Base-by-base conservation (phyloP, 2,329 filamentous ascomycete genomes). In the Penicillium sp. region DNA sequence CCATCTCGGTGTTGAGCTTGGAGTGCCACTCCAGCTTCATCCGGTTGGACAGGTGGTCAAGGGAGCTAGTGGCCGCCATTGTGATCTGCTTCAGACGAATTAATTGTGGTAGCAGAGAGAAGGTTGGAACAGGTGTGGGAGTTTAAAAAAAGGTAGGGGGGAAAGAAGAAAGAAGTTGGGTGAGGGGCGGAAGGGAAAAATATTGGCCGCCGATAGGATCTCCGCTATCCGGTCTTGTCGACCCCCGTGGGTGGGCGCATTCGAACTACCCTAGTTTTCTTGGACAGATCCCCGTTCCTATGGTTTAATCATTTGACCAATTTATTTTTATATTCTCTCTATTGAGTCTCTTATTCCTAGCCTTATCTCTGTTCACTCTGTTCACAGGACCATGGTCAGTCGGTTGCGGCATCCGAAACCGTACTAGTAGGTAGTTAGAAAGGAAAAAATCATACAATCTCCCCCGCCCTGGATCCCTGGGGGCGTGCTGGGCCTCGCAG, bases 1-100 rank as follows among this genome's bases (percentile, higher is more conserved):
- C 80, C 78, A 87, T 90, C 70, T 93, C 88, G 60, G 92, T 96
- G 79, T 96, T 86, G 69, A 98, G 88, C 73, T 82, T 79, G 70
- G 82, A 81, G 66, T 84, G 78, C 83, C 83, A 87, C 74, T 86
- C 81, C 66, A 83, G 78, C 71, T 82, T 78, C 65, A 83, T 85
- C 72, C 88, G 86, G 68, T 87, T 83, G 69, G 83, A 82, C 71
- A 95, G 84, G 76, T 95, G 90, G 73, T 95, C 88, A 71, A 93
- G 81, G 72, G 90, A 86, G 69, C 84, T 87, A 50, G 88, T 86
- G 69, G 87, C 88, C 53, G 80, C 80, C 81, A 84, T 84, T 66
- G 65, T 71, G 63, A 51, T 53, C 32, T 55, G 51, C 47, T 57
- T 25, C 9, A 40, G 50, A 53, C 38, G 47, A 56, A 39, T 23